Base-by-base conservation (phyloP, 2,329 filamentous ascomycete species). In the Teratosphaeria zuluensis region DNA sequence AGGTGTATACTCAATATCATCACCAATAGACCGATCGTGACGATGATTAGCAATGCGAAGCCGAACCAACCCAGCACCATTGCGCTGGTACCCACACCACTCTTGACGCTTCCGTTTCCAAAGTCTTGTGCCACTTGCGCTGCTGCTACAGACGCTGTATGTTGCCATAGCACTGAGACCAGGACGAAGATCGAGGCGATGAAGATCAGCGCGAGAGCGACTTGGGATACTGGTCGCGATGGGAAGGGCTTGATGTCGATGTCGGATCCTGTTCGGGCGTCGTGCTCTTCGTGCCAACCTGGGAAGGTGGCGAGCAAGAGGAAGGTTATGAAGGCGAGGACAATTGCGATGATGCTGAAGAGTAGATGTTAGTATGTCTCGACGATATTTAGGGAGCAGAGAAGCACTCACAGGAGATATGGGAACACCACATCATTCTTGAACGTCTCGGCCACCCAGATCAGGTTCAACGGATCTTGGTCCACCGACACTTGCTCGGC, bases 1-100 rank as follows among this genome's bases (percentile, higher is more conserved):
- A 96, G 81, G 66, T 86, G 83, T 71, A 96, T 94, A 76, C 91
- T 96, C 73, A 97, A 78, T 69, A 96, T 96, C 91, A 97, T 97
- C 69, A 96, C 88, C 62, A 99, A 78, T 74, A 97, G 75, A 58
- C 92, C 94, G 69, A 97, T 94, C 54, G 92, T 97, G 56, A 97
- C 92, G 62, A 97, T 87, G 68, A 99, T 95, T 64, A 99, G 81
- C 56, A 97, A 75, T 24, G 89, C 88, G 70, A 99, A 97, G 51
- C 90, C 89, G 75, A 99, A 97, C 94, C 94, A 99, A 60, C 94
- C 94, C 70, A 99, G 81, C 19, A 96, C 89, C 90, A 99, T 97
- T 58, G 94, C 92, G 46, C 87, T 89, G 54, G 90, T 92, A n/a
- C 92, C 92, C 12, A 96, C 90, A 35, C 92, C 92, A 58, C 87